A percentile compares a stretch with the other conserved stretches of the same genome.
phyloP scores from a whole-genome alignment of 2,329 filamentous ascomycete species.

The Fusarium nygamai region DNA sequence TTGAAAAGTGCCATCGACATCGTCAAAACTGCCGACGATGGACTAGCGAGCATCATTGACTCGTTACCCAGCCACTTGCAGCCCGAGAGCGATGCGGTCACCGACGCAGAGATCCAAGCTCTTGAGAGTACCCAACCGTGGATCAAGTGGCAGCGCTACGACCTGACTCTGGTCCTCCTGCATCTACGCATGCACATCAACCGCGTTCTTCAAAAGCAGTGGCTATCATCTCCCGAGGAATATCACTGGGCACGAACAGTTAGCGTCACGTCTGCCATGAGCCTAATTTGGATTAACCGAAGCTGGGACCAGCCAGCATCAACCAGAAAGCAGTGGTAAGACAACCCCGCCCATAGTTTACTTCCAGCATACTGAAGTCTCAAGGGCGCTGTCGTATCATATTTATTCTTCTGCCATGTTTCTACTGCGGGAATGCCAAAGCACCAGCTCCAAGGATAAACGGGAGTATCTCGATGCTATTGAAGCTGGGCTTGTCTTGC shows the following conservation, averaged over 20 bases:
- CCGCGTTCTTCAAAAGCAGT: not conserved
- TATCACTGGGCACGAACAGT: not conserved
- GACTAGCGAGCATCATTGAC: not conserved
- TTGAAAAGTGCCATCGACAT: not conserved
- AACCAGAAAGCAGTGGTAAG: not conserved
- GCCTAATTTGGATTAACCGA: not conserved
- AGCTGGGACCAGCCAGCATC: not conserved
- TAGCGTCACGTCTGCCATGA: not conserved
- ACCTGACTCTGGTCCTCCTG: not conserved
- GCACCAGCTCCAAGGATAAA: fast-evolving
- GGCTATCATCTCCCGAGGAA: not conserved
- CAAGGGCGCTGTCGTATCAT: not conserved
- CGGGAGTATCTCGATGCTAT: not conserved
- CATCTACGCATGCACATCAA: not conserved
- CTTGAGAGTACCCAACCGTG: not conserved
- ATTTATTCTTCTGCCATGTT: not conserved
- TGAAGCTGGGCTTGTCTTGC: not conserved
- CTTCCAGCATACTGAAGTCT: not conserved
- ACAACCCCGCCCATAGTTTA: fast-evolving
- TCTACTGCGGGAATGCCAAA: not conserved
- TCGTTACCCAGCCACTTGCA: not conserved
- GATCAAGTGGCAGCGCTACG: not conserved
- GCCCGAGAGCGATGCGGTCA: not conserved
- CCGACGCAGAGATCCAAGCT: not conserved
- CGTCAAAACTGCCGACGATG: not conserved